These are phyloP conservation scores for Dalbergia cultrata DNA, from an alignment of 306 rosid genomes.

Conservation along the genomic window DNA sequence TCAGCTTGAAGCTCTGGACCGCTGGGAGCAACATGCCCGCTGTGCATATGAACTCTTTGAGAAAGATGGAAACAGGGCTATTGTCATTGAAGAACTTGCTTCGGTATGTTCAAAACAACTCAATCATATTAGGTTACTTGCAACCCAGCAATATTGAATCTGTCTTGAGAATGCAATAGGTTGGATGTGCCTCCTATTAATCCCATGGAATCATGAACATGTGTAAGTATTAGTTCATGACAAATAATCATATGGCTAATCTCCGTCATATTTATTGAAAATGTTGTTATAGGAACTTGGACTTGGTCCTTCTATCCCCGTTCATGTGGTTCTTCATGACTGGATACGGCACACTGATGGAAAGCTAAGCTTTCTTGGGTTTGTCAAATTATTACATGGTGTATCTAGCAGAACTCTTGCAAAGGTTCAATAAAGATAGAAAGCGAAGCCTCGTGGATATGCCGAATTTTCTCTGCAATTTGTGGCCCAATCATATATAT, in stretches of 20 bases:
- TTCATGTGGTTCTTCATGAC: slow-evolving; percentile 93
- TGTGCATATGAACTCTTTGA: slow-evolving; percentile 96
- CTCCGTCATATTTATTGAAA: slow-evolving; percentile 17
- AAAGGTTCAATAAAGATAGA: slow-evolving; percentile 65
- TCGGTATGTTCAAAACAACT: slow-evolving; percentile 66
- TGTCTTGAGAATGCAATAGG: background rate
- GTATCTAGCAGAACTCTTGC: slow-evolving; percentile 80
- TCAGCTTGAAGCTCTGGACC: slow-evolving; percentile 97
- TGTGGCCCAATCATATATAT: slow-evolving; percentile 31
- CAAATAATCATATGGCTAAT: slow-evolving; percentile 28
- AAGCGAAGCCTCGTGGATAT: slow-evolving; percentile 29
- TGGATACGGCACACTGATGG: slow-evolving; percentile 99
- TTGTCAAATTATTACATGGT: slow-evolving; percentile 89
- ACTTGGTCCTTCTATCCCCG: slow-evolving; percentile 97
- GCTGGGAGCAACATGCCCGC: slow-evolving; percentile 97
- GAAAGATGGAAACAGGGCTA: slow-evolving; percentile 93
- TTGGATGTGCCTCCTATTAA: background rate
- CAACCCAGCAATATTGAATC: background rate
- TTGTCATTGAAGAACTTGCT: slow-evolving; percentile 96
- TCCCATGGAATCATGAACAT: background rate
- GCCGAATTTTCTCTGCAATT: slow-evolving; percentile 30
- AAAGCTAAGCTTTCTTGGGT: slow-evolving; percentile 95
- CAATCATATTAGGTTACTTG: background rate
- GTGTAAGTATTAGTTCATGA: slow-evolving; percentile 15
- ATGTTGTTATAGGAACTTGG: slow-evolving; percentile 81